Base-by-base conservation (phyloP, 192 early-diverging fungal species). In the Chytriomyces hyalinus region DNA sequence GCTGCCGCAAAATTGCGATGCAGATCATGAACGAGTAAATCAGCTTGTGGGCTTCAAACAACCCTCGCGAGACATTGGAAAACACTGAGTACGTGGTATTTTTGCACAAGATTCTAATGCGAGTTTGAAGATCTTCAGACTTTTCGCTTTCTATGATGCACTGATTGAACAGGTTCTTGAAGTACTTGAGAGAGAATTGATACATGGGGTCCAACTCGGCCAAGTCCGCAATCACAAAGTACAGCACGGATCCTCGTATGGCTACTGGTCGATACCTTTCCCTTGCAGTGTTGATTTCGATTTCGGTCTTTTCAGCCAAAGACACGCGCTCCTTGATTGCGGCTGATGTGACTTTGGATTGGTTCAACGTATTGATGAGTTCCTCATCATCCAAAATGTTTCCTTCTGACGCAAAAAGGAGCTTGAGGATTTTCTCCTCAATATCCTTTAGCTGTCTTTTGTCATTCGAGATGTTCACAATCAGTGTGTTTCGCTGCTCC, bases 321-420 rank as follows among this genome's bases (percentile, higher is more conserved):
- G 80, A 53, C 0, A 90, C 83, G 46, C 89, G 79, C 36, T 87
- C 86, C 60, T 89, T 86, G 75, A 90, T 90, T 13, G 89, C 86
- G 6, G 87, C 87, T 0, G 89, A 90, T 11, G 89, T 90, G 62
- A 90, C 83, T 75, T 90, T 90, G 51, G 89, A 90, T 82, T 89
- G 87, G 66, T 90, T 90, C 10, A 90, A 80, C 8, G 87, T 90
- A 61, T 86, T 87, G 59, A 90, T 90, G 17, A 90, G 74, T 72
- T 90, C 89, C 68, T 90, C 89, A 73, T 90, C 89, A 70, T 90
- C 89, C n/a, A 90, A 70, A 48, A 90, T 90, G 71, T 90, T 90
- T n/a, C 89, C 89, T 77, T 90, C 78, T 2, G 87, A 87, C 61
- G 87, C 86, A 73, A 90, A 90, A 6, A 90, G 79, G 2, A 90